Base-by-base conservation (phyloP, 345 rosid species). In the Eucalyptus brandiana region DNA sequence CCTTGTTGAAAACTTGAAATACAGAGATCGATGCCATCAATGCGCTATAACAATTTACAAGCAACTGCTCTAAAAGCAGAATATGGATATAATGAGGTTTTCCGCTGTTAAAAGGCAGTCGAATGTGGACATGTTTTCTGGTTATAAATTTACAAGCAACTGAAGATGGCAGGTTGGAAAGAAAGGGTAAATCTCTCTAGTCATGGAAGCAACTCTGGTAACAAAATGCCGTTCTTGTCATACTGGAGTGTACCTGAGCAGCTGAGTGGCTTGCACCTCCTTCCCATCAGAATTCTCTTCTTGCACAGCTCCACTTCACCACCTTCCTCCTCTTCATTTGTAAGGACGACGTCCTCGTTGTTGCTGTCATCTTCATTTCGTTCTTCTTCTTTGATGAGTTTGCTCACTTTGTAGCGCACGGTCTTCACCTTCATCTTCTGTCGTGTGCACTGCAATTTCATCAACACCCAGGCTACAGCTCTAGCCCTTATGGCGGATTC, bases 241-340 rank as follows among this genome's bases (percentile, higher is more conserved):
- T 93, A 95, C 42, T 89, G 92, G 80, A 95, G 93, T 32, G 90
- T 54, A 7, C 94, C 94, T 12, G 96, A 94, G 69, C 17, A 23
- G 86, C 87, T 91, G 56, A 93, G 87, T 15, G 96, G 98, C 91
- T 85, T 93, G 93, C 98, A 96, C 88, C 87, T 96, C 87, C 45
- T 93, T 23, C 98, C 98, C 94, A 94, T 92, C n/a, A 96, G 91
- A 69, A 95, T 96, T 90, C 96, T 95, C 93, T 93, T 96, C 94
- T 93, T 96, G 92, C 98, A 96, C 23, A 96, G 88, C 90, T 94
- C 97, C 44, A 69, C 87, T 1, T n/a, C 86, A 44, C 62, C 89
- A 19, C 83, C 88, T 26, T 17, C 87, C 56, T 32, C 4, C 34
- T 17, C 47, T 23, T 76, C 47, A 37, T 76, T 42, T 76, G 85